Base-by-base conservation (phyloP, 2,329 filamentous ascomycete genomes). In the Aspergillus bombycis region DNA sequence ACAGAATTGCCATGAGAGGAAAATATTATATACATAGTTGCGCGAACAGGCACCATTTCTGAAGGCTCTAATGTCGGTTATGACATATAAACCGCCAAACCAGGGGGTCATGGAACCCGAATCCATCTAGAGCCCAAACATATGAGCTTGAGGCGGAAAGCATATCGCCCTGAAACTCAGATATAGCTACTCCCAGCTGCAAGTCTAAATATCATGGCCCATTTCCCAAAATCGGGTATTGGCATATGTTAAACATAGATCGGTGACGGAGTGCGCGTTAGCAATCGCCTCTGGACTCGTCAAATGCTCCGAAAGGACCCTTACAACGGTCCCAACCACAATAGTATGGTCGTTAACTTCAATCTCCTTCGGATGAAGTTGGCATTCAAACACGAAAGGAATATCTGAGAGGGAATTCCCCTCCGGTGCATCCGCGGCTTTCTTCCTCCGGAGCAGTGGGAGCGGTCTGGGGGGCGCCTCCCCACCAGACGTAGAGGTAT, bases 151-250 rank as follows among this genome's bases (percentile, higher is more conserved):
- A 48, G 1, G 2, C 21, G 28, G 23, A 16, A 34, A 34, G 26
- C 10, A 3, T 21, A 34, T 53, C 11, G 16, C 12, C 8, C 28
- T 23, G 19, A 23, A 23, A 36, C 11, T 14, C 14, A 34, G 26
- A 34, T 3, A 32, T 34, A 53, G 26, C 14, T 34, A n/a, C 12
- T 8, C 30, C 11, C 28, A 11, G 10, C n/a, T 23, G 30, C 11
- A 9, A 55, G n/a, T 38, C 52, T 57, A 61, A 12, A 78, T 70
- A 54, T 75, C 68, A 52, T 70, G 67, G 0, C 78, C 78, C 73
- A 80, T 79, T 60, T 74, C 75, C 78, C 78, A 80, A 61, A 81
- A 81, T 23, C 73, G 70, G 21, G 78, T 80, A 65, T 81, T 76
- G 11, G 77, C 79, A 70, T 81, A 81, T 5, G 78, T 76, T 66